Evolutionary conservation across 768 basidiomycete genomes (phyloP), one percentile per base, ranked within the genome.

Genomic region (Exsudoporus frostii): DNA sequence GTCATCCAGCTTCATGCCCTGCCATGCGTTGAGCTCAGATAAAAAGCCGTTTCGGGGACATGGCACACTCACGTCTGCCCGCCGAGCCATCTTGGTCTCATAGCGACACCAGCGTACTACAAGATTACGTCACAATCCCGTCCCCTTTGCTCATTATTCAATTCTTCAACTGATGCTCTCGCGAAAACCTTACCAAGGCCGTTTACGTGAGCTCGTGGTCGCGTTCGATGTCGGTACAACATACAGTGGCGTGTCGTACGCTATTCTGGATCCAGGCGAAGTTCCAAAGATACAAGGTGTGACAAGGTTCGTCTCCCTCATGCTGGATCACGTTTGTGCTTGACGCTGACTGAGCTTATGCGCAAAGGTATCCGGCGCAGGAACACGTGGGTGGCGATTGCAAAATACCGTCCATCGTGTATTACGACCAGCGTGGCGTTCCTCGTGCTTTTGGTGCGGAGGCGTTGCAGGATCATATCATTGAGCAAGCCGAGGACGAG

Each of bases 381-480:
- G 74, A 77, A 43, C 68, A 72, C 45, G 70, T 71, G 20, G 72
- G 73, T 49, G 76, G 76, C 5, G 74, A 75, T 47, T 74, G 72
- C 45, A 80, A 79, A 60, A 77, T 80, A 49, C 79, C 79, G 5
- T 75, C 76, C 24, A 69, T 79, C 47, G 54, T 80, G 13, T 81
- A 74, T 58, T 80, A 80, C 51, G 74, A 77, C 50, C 57, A 66
- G 32, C 56, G 61, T 8, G 78, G 78, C 1, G 56, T 57, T 0
- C 69, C 76, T 17, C 66, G 70, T 45, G 75, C 77, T 7, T 71
- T 74, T 30, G 78, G 78, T 20, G 78, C 78, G 14, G 79, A 79
- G 60, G 73, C 79, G 1, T 62, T 70, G 22, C 66, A 68, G 14
- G 73, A 78, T 27, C 71, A 70, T 29, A 66, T 76, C 29, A 59